Evolutionary conservation across 2,329 filamentous ascomycete genomes (phyloP).

Genomic region (Penicillium brasilianum): DNA sequence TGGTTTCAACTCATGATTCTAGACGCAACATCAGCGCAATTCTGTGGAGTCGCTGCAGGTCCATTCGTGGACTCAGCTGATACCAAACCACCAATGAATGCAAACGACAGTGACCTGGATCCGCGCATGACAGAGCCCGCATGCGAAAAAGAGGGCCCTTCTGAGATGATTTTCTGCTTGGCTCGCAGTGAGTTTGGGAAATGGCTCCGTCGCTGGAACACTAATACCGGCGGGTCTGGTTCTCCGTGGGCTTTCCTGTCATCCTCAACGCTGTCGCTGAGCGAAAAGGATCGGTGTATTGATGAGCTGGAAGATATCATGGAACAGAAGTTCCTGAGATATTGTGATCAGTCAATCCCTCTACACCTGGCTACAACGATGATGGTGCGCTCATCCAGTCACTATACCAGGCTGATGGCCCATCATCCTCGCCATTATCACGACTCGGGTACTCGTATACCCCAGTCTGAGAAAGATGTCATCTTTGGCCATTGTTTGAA

Average conservation of each 20-base stretch:
- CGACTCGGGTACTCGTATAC: conserved; percentile 26
- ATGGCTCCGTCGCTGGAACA: conserved; percentile 33
- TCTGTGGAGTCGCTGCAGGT: conserved; percentile 27
- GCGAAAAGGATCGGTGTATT: conserved; percentile 35
- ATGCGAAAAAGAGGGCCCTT: conserved; percentile 47
- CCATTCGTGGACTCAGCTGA: conserved; percentile 22
- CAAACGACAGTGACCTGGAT: conserved; percentile 48
- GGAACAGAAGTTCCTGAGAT: conserved; percentile 43
- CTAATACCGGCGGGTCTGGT: conserved; percentile 18
- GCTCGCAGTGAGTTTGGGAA: conserved; percentile 41
- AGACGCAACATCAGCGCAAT: conserved; percentile 32
- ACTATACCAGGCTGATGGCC: conserved; percentile 51
- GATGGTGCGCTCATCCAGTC: conserved; percentile 51
- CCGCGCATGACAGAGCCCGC: conserved; percentile 52
- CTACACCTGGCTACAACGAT: conserved; percentile 53
- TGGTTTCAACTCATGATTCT: conserved; percentile 38
- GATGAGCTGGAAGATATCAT: conserved; percentile 43
- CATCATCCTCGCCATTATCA: conserved; percentile 49
- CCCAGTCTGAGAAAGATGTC: conserved; percentile 28
- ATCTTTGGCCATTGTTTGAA: conserved; percentile 46
- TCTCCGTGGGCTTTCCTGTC: conserved; percentile 30
- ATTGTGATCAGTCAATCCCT: conserved; percentile 48
- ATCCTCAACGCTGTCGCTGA: conserved; percentile 26
- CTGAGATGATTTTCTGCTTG: conserved; percentile 53
- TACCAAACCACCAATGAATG: conserved; percentile 48